phyloP scores from a whole-genome alignment of 495 filamentous ascomycete species.

The Bombardia bombarda region DNA sequence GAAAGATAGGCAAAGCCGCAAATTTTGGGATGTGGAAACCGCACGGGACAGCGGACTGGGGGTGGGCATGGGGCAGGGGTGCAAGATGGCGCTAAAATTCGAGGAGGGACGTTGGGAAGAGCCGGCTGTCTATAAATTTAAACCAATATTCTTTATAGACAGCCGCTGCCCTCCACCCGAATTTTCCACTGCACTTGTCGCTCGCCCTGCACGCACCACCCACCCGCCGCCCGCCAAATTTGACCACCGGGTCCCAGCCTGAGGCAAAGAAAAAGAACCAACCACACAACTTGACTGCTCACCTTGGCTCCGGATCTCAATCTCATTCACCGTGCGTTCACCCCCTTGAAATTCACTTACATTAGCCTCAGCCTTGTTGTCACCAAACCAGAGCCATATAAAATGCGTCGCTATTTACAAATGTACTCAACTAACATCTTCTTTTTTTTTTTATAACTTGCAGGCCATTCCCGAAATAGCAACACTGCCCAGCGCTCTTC shows the following conservation, averaged over 20 bases:
- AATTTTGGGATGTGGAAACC: constrained; percentile 4
- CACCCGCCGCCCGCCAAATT: constrained; percentile 5
- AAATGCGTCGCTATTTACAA: too few species aligned
- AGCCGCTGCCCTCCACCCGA: constrained; percentile 30
- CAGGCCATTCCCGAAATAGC: too few species aligned
- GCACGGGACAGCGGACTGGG: constrained; percentile 13
- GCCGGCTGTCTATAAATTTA: constrained; percentile 34
- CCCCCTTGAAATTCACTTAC: too few species aligned
- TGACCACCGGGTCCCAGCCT: constrained; percentile 5
- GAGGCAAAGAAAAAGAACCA: too few species aligned
- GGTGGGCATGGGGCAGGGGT: constrained; percentile 18
- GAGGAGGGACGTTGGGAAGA: constrained; percentile 23
- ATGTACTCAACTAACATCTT: not conserved
- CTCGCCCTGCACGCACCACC: constrained; percentile 16
- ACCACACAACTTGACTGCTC: too few species aligned
- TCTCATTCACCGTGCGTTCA: too few species aligned
- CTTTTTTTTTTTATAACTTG: not conserved
- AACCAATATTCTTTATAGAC: constrained; percentile 34
- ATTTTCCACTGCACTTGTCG: constrained; percentile 19
- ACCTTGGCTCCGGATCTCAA: too few species aligned
- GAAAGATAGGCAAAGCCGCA: not conserved
- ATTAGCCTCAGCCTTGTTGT: constrained; percentile 7
- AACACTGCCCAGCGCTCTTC: too few species aligned
- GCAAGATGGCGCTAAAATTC: constrained; percentile 25
- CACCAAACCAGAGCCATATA: too few species aligned